These are phyloP conservation scores for Cyberlindnera subsufficiens DNA, from an alignment of 805 yeast genomes.

Conservation along the genomic window DNA sequence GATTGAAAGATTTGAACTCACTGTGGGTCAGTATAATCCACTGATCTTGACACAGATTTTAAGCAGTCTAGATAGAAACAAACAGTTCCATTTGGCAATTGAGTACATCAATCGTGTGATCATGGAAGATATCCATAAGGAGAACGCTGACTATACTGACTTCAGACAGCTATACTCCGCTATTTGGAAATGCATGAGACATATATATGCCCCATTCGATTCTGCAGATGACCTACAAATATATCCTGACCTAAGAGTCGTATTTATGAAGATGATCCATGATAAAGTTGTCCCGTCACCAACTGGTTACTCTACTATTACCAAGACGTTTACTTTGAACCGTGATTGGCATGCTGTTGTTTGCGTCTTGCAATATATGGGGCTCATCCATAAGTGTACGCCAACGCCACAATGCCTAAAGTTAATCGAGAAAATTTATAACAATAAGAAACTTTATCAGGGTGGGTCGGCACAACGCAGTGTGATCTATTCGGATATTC, in stretches of 20 bases:
- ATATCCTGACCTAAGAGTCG: constrained; percentile 16
- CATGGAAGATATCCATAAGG: constrained; percentile 13
- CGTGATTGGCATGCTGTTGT: constrained; percentile 14
- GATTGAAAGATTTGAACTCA: constrained; percentile 25
- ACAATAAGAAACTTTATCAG: not conserved
- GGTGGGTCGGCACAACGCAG: not conserved
- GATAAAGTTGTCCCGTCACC: constrained; percentile 18
- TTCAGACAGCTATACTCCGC: constrained; percentile 23
- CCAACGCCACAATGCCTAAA: constrained; percentile 8
- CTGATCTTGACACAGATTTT: constrained; percentile 34
- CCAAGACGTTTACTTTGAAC: constrained; percentile 11
- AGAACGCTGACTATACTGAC: constrained; percentile 3
- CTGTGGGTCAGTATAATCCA: constrained; percentile 28
- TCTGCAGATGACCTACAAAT: constrained; percentile 1
- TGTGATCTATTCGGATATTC: not conserved
- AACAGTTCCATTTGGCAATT: constrained; percentile 27
- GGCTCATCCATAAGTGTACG: constrained; percentile 10
- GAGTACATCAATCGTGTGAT: constrained; percentile 28
- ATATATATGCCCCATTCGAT: constrained; percentile 2
- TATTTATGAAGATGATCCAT: constrained; percentile 22
- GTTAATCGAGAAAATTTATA: constrained; percentile 1
- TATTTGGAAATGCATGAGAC: constrained; percentile 26
- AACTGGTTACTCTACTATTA: constrained; percentile 16
- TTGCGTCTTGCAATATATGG: constrained; percentile 21
- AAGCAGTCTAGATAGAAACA: constrained; percentile 24